Percentiles rank a stretch among this genome's conserved stretches.
phyloP scores from a whole-genome alignment of 257 asterid species.

The Forsythia viridissima region DNA sequence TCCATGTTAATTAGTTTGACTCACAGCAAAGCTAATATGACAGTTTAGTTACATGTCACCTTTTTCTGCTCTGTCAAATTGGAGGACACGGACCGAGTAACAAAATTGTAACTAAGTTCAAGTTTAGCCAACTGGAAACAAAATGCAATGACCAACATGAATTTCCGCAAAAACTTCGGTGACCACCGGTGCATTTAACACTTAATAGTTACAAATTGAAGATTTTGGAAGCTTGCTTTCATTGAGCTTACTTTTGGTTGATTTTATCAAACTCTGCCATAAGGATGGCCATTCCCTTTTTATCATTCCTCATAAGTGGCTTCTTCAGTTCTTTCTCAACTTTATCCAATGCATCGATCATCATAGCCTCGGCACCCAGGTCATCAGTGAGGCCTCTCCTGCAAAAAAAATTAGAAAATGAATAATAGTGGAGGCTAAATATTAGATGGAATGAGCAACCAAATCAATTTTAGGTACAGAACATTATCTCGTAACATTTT shows the following conservation, averaged over 20 bases:
- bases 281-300: slow-evolving; percentile 83
- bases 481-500: neutral
- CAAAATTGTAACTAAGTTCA: neutral
- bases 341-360: slow-evolving; percentile 80
- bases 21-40: too few relatives aligned
- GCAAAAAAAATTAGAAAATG: slow-evolving; percentile 23
- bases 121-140: too few relatives aligned
- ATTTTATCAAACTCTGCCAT: slow-evolving; percentile 79
- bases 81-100: too few relatives aligned
- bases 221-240: neutral
- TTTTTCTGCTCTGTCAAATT: too few relatives aligned
- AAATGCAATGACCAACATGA: neutral
- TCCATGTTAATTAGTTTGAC: neutral
- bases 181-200: too few relatives aligned
- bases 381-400: slow-evolving; percentile 87
- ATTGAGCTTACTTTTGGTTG: slow-evolving; percentile 76
- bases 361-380: slow-evolving; percentile 80
- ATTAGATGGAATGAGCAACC: neutral
- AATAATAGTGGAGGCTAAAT: neutral
- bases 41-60: too few relatives aligned
- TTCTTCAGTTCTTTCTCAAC: slow-evolving; percentile 85
- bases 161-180: too few relatives aligned
- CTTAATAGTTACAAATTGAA: neutral
- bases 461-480: neutral
- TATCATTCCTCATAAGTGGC: slow-evolving; percentile 87